Conservation (phyloP, 2,329 filamentous ascomycete genomes). For the Zasmidium cellare region DNA sequence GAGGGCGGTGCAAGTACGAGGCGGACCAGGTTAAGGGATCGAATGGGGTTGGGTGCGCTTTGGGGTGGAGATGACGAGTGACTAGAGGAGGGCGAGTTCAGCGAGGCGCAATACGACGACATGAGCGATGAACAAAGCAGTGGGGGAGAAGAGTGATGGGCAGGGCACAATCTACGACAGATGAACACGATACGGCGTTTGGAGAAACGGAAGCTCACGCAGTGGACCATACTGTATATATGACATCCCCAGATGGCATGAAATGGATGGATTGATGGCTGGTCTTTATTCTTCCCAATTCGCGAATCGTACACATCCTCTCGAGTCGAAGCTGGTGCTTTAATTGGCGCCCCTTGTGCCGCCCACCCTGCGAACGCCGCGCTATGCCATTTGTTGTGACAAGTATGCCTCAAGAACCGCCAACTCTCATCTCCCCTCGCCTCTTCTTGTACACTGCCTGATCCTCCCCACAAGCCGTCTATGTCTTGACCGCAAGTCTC, state of each 20-base stretch:
- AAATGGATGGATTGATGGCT: background rate
- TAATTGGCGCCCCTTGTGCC: background rate
- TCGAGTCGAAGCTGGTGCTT: background rate
- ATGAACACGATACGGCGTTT: background rate
- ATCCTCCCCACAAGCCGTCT: background rate
- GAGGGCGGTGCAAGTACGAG: conserved; percentile 2
- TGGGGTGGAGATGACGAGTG: conserved; percentile 28
- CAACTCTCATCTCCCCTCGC: background rate
- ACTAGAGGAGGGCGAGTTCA: conserved; percentile 15
- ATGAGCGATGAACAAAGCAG: conserved; percentile 11
- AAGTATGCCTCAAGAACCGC: background rate
- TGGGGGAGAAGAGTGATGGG: conserved; percentile 6
- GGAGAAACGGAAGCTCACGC: background rate
- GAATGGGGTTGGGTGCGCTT: conserved; percentile 28
- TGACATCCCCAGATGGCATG: background rate
- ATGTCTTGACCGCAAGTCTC: background rate
- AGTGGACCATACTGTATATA: background rate
- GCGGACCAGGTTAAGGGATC: conserved; percentile 24
- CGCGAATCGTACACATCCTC: background rate
- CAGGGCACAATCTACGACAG: conserved; percentile 8
- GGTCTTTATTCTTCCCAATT: background rate
- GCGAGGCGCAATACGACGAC: conserved; percentile 11
- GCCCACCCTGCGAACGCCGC: conserved; percentile 7
- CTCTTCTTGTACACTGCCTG: background rate
- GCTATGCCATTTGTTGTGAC: conserved; percentile 9